phyloP scores from a whole-genome alignment of 202 grass and related monocot species.

The Zoysia matrella region DNA sequence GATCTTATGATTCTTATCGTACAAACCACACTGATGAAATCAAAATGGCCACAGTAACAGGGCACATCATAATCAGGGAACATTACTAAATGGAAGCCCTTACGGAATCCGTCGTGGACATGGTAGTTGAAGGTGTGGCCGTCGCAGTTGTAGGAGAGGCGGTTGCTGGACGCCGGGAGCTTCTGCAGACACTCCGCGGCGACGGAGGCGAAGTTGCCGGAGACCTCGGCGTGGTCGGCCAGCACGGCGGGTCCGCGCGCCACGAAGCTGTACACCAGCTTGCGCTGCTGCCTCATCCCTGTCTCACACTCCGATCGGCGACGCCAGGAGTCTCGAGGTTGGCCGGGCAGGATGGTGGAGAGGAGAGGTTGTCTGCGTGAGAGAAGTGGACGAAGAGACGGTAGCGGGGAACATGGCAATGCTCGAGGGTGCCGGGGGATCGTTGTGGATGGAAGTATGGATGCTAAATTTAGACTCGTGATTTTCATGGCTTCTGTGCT shows the following conservation, averaged over 20 bases:
- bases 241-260: constrained; percentile 63
- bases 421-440: background rate
- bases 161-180: constrained; percentile 73
- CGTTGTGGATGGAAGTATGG: background rate
- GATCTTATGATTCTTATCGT: background rate
- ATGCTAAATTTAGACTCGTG: constrained; percentile 35
- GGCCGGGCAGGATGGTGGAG: constrained; percentile 20
- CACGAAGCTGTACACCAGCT: constrained; percentile 77
- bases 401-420: background rate
- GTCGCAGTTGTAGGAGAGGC: constrained; percentile 72
- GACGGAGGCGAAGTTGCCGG: constrained; percentile 76
- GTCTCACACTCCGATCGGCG: background rate
- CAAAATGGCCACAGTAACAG: background rate
- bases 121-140: constrained; percentile 90
- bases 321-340: constrained; percentile 17
- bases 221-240: constrained; percentile 74
- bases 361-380: constrained; percentile 12
- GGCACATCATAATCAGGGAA: too few species aligned
- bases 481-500: background rate
- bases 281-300: constrained; percentile 47
- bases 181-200: constrained; percentile 75
- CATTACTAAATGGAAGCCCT: constrained; percentile 45
- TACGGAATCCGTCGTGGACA: constrained; percentile 67
- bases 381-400: constrained; percentile 18
- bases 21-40: background rate